Percentiles rank a stretch among this genome's conserved stretches.
These are phyloP conservation scores for Xylariaceae sp. DNA, from an alignment of 2,329 filamentous ascomycete genomes.

Conservation along the genomic window DNA sequence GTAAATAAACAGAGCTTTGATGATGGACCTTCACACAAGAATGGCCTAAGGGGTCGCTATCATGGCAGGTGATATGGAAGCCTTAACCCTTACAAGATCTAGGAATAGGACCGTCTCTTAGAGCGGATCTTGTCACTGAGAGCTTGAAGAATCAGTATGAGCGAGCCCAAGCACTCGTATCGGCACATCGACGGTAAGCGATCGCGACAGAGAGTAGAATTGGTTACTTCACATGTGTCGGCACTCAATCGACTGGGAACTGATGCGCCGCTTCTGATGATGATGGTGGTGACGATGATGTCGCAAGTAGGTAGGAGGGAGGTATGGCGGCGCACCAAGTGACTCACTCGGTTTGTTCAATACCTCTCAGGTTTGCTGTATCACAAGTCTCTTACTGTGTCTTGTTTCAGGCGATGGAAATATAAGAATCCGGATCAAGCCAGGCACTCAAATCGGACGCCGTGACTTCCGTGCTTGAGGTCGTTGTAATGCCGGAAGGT, in stretches of 20 bases:
- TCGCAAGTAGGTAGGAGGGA: no score
- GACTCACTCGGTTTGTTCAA: no score
- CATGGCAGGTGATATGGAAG: not conserved
- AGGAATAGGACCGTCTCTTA: slow-evolving; percentile 27
- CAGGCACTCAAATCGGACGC: no score
- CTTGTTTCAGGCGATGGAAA: no score
- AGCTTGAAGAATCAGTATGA: slow-evolving; percentile 44
- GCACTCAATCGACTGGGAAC: not conserved
- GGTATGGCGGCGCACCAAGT: no score
- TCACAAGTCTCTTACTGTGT: no score
- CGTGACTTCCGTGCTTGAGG: not conserved
- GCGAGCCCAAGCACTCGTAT: slow-evolving; percentile 47
- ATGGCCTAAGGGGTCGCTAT: slow-evolving; percentile 9
- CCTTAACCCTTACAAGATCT: slow-evolving; percentile 26
- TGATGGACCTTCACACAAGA: not conserved
- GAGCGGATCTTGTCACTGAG: slow-evolving; percentile 38
- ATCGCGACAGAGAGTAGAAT: not conserved
- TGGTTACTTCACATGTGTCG: not conserved
- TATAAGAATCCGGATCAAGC: no score
- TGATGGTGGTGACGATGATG: no score
- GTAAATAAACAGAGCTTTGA: slow-evolving; percentile 12
- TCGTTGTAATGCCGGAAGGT: not conserved
- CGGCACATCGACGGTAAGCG: slow-evolving; percentile 43
- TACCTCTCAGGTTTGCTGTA: no score
- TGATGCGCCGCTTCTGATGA: not conserved